Conservation (phyloP, 305 asterid genomes). For the Fraxinus platypoda region DNA sequence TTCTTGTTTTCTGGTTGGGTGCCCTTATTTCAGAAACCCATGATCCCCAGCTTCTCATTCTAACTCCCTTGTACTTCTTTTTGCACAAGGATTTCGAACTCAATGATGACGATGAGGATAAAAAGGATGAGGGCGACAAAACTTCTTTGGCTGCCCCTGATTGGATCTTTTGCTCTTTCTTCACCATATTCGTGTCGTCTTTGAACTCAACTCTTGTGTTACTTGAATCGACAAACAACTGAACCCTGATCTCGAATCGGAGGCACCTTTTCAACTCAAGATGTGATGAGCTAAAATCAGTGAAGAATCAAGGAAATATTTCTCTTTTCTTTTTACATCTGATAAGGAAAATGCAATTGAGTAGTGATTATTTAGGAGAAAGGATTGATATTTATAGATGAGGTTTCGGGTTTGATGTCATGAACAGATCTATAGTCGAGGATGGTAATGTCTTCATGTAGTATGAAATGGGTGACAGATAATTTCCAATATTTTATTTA, state of each 20-base stretch:
- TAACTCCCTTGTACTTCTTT: constrained; percentile 49
- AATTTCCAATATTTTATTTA: constrained; percentile 26
- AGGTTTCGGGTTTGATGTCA: not conserved
- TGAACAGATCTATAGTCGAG: constrained; percentile 29
- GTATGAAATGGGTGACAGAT: constrained; percentile 46
- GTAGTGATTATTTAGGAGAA: constrained; percentile 15
- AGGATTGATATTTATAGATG: constrained; percentile 25
- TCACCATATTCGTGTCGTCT: constrained; percentile 21
- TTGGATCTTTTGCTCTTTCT: constrained; percentile 24
- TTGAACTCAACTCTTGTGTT: not conserved
- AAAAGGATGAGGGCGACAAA: not conserved
- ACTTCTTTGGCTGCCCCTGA: not conserved
- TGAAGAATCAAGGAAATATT: not conserved
- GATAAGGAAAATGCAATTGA: constrained; percentile 13
- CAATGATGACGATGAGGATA: not conserved
- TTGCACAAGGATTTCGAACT: not conserved
- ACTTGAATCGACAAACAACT: not conserved
- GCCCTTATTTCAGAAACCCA: constrained; percentile 55
- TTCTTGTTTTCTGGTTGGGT: constrained; percentile 52
- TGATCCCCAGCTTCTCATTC: constrained; percentile 57
- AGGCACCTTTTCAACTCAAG: not conserved
- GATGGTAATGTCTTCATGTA: constrained; percentile 22
- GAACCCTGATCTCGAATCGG: not conserved
- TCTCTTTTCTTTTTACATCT: not conserved
- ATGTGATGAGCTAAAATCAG: not conserved